These are phyloP conservation scores for Sphagnum magellanicum DNA, from an alignment of 228 moss, liverwort and hornwort genomes.

Conservation along the genomic window DNA sequence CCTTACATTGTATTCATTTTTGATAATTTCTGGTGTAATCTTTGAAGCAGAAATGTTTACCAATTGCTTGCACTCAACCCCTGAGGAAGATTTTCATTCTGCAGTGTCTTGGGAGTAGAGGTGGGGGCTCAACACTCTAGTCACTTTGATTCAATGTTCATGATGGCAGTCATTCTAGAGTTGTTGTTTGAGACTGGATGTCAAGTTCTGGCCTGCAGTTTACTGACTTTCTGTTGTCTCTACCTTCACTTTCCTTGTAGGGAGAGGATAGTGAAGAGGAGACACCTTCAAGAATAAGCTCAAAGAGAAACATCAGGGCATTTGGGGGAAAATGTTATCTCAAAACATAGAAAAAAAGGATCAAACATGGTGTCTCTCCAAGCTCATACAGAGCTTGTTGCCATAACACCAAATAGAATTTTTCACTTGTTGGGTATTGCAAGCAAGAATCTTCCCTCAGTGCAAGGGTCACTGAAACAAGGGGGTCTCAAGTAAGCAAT, in stretches of 20 bases:
- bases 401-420: neutral
- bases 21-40: no score
- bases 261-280: neutral
- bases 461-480: no score
- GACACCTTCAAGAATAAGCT: neutral
- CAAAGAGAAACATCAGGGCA: neutral
- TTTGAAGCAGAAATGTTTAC: no score
- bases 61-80: no score
- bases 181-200: neutral
- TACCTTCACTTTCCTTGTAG: neutral
- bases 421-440: neutral
- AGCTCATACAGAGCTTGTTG: neutral
- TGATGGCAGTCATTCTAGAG: neutral
- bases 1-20: no score
- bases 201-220: neutral
- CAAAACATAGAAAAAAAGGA: neutral
- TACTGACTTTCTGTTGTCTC: neutral
- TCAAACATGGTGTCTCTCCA: neutral
- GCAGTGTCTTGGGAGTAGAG: neutral
- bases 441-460: neutral
- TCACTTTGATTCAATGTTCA: no score
- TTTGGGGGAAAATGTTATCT: neutral
- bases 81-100: no score
- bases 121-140: neutral
- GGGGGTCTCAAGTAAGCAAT: constrained; percentile 5